These are phyloP conservation scores for Alternaria panax DNA, from an alignment of 2,329 filamentous ascomycete species.

Conservation along the genomic window DNA sequence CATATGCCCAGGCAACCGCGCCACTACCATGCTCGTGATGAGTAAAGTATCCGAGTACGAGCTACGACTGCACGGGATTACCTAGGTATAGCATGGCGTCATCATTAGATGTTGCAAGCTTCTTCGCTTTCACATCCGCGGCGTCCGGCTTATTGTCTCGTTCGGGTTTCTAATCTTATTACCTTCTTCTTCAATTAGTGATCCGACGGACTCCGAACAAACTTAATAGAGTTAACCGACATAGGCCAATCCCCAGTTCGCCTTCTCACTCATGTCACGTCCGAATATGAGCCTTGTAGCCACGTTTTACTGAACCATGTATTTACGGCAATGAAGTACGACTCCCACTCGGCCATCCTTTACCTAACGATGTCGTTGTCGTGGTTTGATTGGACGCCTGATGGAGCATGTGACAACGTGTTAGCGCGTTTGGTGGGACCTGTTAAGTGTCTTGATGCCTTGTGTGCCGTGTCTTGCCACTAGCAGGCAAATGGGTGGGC, in stretches of 20 bases:
- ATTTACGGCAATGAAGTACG: background rate
- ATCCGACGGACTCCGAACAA: background rate
- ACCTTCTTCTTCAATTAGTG: too few relatives aligned
- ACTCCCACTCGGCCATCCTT: background rate
- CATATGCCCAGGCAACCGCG: conserved; percentile 5
- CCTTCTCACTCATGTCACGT: conserved; percentile 10
- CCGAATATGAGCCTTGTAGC: background rate
- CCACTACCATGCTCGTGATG: background rate
- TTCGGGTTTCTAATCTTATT: background rate
- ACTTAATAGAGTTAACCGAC: background rate
- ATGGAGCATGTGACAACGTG: conserved; percentile 29
- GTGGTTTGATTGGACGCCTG: conserved; percentile 15
- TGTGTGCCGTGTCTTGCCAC: background rate
- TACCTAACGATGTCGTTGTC: background rate
- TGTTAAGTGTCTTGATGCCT: conserved; percentile 8
- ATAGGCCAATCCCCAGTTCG: background rate
- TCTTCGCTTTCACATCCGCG: background rate
- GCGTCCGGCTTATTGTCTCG: background rate
- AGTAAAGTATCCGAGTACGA: background rate
- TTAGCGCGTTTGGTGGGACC: conserved; percentile 16
- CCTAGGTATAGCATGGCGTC: background rate
- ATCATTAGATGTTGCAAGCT: background rate
- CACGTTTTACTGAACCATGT: background rate
- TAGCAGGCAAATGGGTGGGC: background rate
- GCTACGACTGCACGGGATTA: background rate